Evolutionary conservation across 2,329 filamentous ascomycete genomes (phyloP).

Genomic region (Didymella pomorum): DNA sequence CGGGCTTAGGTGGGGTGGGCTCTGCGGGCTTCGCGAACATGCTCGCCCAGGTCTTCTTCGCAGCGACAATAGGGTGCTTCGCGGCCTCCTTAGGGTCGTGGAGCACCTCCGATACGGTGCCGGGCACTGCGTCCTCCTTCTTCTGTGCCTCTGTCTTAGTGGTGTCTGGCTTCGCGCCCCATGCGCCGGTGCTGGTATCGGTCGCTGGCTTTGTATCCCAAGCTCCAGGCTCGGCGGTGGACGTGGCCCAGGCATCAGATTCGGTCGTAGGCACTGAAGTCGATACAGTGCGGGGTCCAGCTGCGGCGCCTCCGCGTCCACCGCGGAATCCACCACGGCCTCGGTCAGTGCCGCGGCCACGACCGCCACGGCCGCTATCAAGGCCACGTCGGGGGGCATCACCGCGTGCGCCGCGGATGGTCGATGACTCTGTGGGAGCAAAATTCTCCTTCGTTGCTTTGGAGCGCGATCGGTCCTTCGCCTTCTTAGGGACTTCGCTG

Average conservation of each 20-base stretch:
- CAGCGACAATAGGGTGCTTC: conserved; percentile 27
- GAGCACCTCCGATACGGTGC: conserved; percentile 24
- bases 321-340: conserved; percentile 63
- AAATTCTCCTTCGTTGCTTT: conserved; percentile 71
- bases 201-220: conserved; percentile 21
- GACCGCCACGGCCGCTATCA: conserved; percentile 56
- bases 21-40: conserved; percentile 62
- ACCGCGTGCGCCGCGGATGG: conserved; percentile 35
- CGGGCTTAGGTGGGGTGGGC: conserved; percentile 49
- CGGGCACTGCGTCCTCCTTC: conserved; percentile 26
- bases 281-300: conserved; percentile 62
- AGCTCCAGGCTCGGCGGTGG: conserved; percentile 37
- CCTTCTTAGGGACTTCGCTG: conserved; percentile 76
- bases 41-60: conserved; percentile 63
- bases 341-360: conserved; percentile 69
- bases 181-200: conserved; percentile 14
- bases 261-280: conserved; percentile 76
- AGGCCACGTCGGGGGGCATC: conserved; percentile 39
- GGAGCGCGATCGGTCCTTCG: conserved; percentile 75
- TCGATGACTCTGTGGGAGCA: conserved; percentile 56
- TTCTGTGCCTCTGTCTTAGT: conserved; percentile 24
- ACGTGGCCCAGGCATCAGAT: conserved; percentile 68
- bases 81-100: conserved; percentile 18
- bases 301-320: conserved; percentile 69
- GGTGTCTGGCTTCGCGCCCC: conserved; percentile 22